These are phyloP conservation scores for Uncinocarpus reesii DNA, from an alignment of 2,329 filamentous ascomycete genomes.

Conservation along the genomic window DNA sequence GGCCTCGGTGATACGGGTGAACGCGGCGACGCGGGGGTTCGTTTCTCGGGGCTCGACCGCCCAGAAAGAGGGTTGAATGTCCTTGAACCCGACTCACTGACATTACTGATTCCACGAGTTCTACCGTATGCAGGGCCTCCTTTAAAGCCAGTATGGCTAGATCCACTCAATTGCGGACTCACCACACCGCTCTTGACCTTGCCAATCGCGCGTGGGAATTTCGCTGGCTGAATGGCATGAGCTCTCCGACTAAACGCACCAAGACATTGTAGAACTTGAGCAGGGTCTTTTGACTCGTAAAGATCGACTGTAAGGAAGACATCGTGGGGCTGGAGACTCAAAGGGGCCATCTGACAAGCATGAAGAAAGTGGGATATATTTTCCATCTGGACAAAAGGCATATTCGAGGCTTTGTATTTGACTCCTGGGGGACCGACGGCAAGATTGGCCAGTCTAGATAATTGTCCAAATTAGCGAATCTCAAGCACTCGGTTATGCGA, in stretches of 20 bases:
- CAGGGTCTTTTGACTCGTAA: slow-evolving; percentile 89
- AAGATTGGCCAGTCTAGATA: slow-evolving; percentile 65
- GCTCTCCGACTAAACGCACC: slow-evolving; percentile 84
- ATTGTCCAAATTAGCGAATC: slow-evolving; percentile 20
- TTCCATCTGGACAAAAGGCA: slow-evolving; percentile 99
- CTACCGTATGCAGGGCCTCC: slow-evolving; percentile 33
- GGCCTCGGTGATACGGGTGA: slow-evolving; percentile 20
- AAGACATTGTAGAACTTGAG: slow-evolving; percentile 88
- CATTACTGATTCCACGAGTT: slow-evolving; percentile 45
- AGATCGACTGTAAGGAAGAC: slow-evolving; percentile 95
- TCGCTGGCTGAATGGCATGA: slow-evolving; percentile 59
- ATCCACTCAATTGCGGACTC: slow-evolving; percentile 59
- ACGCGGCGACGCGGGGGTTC: slow-evolving; percentile 40
- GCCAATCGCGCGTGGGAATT: slow-evolving; percentile 68
- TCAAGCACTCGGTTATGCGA: slow-evolving; percentile 13
- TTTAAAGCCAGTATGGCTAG: slow-evolving; percentile 40
- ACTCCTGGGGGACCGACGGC: slow-evolving; percentile 65
- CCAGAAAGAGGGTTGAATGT: slow-evolving; percentile 32
- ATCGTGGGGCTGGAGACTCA: slow-evolving; percentile 86
- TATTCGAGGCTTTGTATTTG: slow-evolving; percentile 80
- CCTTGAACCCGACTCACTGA: slow-evolving; percentile 36
- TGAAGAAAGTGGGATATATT: slow-evolving; percentile 94
- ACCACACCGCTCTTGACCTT: slow-evolving; percentile 51
- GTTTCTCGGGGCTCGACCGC: slow-evolving; percentile 54
- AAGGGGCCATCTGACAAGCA: slow-evolving; percentile 72